These are phyloP conservation scores for Marchantia polymorpha DNA, from an alignment of 225 moss, liverwort and hornwort species.

Conservation along the genomic window DNA sequence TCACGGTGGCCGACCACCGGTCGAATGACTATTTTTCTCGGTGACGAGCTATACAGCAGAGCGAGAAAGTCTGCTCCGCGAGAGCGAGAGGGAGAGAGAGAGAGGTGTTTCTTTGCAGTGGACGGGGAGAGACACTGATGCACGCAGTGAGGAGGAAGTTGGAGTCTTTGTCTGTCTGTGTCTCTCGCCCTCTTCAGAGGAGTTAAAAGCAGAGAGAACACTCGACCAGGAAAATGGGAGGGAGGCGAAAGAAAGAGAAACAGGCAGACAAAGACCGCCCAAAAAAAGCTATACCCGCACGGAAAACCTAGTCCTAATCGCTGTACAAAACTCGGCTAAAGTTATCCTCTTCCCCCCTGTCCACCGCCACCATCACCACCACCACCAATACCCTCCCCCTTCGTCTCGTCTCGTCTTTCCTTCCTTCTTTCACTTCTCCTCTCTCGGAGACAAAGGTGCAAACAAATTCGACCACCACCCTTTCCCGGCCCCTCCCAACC, in stretches of 20 bases:
- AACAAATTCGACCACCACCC: not conserved
- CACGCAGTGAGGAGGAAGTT: not conserved
- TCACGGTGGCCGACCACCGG: not conserved
- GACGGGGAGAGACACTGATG: not conserved
- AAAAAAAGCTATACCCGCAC: not conserved
- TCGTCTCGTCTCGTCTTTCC: no score
- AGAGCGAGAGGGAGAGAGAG: not conserved
- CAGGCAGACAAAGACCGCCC: not conserved
- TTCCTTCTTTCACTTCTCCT: not conserved
- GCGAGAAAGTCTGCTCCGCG: not conserved
- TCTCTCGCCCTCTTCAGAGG: slow-evolving; percentile 2
- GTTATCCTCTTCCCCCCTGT: not conserved
- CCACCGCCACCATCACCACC: not conserved
- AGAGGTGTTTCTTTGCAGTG: not conserved
- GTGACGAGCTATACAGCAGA: not conserved
- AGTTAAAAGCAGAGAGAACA: not conserved
- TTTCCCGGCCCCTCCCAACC: not conserved
- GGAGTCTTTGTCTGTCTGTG: slow-evolving; percentile 10
- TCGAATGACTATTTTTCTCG: not conserved
- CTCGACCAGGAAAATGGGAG: not conserved
- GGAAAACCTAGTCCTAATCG: not conserved
- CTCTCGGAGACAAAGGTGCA: not conserved
- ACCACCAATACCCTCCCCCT: not conserved
- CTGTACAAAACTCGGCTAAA: not conserved
- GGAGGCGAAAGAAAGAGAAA: not conserved